Percentiles rank a stretch among this genome's conserved stretches.
Evolutionary conservation across 2,329 filamentous ascomycete species (phyloP).

Genomic region (Fragosphaeria purpurea): DNA sequence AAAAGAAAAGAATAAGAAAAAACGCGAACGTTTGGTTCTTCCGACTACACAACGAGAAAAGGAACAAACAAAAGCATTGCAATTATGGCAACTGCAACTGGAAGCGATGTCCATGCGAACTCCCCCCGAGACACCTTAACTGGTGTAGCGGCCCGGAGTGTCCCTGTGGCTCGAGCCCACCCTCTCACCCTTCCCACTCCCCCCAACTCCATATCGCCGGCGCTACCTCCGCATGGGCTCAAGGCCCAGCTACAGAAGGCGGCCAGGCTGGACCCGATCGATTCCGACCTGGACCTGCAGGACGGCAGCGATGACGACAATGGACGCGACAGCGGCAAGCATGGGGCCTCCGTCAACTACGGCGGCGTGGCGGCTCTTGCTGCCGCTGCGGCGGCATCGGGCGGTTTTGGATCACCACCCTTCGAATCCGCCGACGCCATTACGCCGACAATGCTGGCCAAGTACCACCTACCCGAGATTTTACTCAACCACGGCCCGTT

Average conservation of each 20-base stretch:
- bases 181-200: slow-evolving; percentile 79
- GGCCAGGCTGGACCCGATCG: slow-evolving; percentile 50
- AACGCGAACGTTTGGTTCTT: slow-evolving; percentile 20
- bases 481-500: slow-evolving; percentile 80
- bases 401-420: slow-evolving; percentile 33
- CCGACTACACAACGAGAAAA: too few species aligned
- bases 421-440: slow-evolving; percentile 72
- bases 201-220: slow-evolving; percentile 89
- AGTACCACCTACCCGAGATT: slow-evolving; percentile 82
- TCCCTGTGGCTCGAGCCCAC: slow-evolving; percentile 51
- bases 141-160: slow-evolving; percentile 59
- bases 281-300: slow-evolving; percentile 81
- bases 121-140: slow-evolving; percentile 59
- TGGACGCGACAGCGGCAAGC: slow-evolving; percentile 7
- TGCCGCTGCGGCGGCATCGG: not conserved
- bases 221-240: slow-evolving; percentile 70
- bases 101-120: slow-evolving; percentile 56
- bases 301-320: slow-evolving; percentile 50
- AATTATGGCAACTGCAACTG: slow-evolving; percentile 52
- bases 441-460: slow-evolving; percentile 75
- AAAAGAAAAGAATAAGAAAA: slow-evolving; percentile 13
- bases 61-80: slow-evolving; percentile 29
- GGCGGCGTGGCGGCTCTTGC: slow-evolving; percentile 5
- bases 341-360: not conserved
- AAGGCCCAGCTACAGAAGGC: slow-evolving; percentile 56